Percentiles rank a stretch among this genome's conserved stretches.
phyloP scores from a whole-genome alignment of 345 rosid species.

The Conringia planisiliqua region DNA sequence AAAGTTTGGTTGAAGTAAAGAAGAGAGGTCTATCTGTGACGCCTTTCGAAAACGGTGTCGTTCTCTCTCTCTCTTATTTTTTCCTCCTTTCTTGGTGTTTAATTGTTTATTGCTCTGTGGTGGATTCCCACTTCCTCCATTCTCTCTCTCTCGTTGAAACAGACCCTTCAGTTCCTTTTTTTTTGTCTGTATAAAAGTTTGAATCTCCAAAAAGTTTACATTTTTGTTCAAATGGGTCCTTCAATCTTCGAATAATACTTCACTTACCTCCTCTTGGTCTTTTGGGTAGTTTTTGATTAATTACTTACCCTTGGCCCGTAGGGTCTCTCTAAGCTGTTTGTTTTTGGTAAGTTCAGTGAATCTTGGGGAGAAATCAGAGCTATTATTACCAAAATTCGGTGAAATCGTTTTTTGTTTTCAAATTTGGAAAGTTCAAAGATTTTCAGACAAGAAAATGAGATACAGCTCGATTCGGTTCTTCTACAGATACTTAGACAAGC shows the following conservation, averaged over 20 bases:
- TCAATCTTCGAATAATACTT: background rate
- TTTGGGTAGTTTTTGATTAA: background rate
- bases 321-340: background rate
- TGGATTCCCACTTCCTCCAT: slow-evolving; percentile 1
- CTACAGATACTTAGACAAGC: slow-evolving; percentile 25
- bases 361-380: background rate
- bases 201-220: background rate
- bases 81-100: slow-evolving; percentile 27
- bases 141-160: slow-evolving; percentile 18
- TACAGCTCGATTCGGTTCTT: slow-evolving; percentile 37
- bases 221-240: slow-evolving; percentile 12
- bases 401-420: background rate
- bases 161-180: background rate
- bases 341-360: slow-evolving; percentile 28
- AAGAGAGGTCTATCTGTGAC: slow-evolving; percentile 36
- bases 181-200: background rate
- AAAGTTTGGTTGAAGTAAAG: slow-evolving; percentile 41
- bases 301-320: background rate
- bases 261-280: background rate
- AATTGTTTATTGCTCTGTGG: background rate
- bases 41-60: slow-evolving; percentile 38
- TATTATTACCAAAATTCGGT: background rate
- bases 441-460: slow-evolving; percentile 39
- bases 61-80: slow-evolving; percentile 13
- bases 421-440: slow-evolving; percentile 18